Conservation (phyloP, 306 rosid genomes). For the Ammopiptanthus mongolicus region DNA sequence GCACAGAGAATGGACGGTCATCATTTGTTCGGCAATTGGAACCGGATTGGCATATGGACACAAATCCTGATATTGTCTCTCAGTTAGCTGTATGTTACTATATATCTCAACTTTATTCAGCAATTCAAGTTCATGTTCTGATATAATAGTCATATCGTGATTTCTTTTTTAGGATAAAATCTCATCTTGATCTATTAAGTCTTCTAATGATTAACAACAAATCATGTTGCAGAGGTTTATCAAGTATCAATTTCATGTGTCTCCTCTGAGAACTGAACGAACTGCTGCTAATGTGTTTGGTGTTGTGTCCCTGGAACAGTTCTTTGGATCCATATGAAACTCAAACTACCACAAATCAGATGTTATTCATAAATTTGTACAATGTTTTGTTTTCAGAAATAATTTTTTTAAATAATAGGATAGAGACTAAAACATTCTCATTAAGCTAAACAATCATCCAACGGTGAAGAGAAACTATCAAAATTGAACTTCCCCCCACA, state of each 20-base stretch:
- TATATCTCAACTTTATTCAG: background rate
- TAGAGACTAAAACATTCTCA: no score
- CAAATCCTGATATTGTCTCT: slow-evolving; percentile 63
- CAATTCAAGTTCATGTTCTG: background rate
- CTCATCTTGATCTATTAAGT: background rate
- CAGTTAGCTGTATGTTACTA: slow-evolving; percentile 65
- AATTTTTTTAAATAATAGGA: no score
- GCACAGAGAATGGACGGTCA: slow-evolving; percentile 78
- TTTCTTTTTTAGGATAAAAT: background rate
- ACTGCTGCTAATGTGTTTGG: slow-evolving; percentile 66
- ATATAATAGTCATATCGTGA: background rate
- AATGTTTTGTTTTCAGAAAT: no score
- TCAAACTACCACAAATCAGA: slow-evolving; percentile 24
- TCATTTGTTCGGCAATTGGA: slow-evolving; percentile 94
- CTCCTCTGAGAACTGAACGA: slow-evolving; percentile 52
- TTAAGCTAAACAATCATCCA: no score
- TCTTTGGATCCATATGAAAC: slow-evolving; percentile 71
- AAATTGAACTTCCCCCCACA: no score
- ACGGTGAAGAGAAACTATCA: no score
- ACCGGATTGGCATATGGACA: slow-evolving; percentile 95
- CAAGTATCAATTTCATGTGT: slow-evolving; percentile 75
- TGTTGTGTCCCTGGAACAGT: slow-evolving; percentile 76
- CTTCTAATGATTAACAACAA: slow-evolving; percentile 21
- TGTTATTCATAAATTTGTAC: slow-evolving; percentile 29
- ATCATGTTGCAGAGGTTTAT: slow-evolving; percentile 80